Base-by-base conservation (phyloP, 345 rosid genomes). In the Euclidium syriacum region DNA sequence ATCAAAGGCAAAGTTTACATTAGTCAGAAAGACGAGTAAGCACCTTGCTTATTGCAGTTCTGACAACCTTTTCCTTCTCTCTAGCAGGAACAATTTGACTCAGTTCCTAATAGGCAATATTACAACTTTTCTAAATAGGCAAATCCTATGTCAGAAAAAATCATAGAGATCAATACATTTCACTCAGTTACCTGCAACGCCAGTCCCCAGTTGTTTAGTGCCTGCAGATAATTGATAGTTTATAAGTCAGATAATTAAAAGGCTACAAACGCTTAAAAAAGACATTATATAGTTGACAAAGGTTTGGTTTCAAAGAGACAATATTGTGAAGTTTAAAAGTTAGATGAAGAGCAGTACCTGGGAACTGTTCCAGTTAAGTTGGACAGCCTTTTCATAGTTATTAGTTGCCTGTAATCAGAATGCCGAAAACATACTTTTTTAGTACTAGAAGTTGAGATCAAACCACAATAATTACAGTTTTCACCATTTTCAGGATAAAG, bases 301-400 rank as follows among this genome's bases (percentile, higher is more conserved):
- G 16, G 5, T 53, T 25, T 71, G 65, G 16, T 17, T 47, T 48
- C 29, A 2, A 70, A 16, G 17, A 60, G 29, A 59, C 11, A 18
- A 24, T 30, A 27, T 22, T 17, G 7, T 18, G 53, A 70, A 63
- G 19, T 16, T 72, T 42, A 11, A 20, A 56, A 5, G 33, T 35
- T 46, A 65, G 33, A 75, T 16, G 65, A 56, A 16, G 23, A 38
- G 7, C 38, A 38, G 64, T 69, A 86, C 96, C 97, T 90, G 97
- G 60, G 97, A 96, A 79, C 97, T 95, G 65, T 90, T 95, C 99
- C 99, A 90, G 68, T 90, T 88, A 47, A 95, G 96, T 68, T 88
- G 84, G 65, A 95, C 96, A 29, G 99, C 99, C 64, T 83, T 88
- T 76, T 85, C 97, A 80, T 95, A 90, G 76, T 95, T 95, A 56